Evolutionary conservation across 768 basidiomycete genomes (phyloP), one percentile per base, ranked within the genome.

Genomic region (Lentinula guzmanii): DNA sequence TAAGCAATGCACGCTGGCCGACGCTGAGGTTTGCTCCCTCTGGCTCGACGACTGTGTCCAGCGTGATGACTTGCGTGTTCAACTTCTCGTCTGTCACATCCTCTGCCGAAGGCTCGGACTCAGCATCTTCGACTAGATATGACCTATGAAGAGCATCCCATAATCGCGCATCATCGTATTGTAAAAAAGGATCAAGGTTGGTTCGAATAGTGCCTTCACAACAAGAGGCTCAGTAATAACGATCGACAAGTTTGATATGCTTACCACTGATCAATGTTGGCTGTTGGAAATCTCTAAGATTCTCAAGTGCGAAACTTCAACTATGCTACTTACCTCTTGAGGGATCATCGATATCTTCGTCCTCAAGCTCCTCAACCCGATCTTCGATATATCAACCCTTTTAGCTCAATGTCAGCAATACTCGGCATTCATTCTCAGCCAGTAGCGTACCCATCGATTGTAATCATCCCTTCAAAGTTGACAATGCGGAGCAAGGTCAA

Each of bases 121-220:
- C 43, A 79, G 63, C 62, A 52, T 67, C 72, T 37, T 70, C 71
- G 16, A 78, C 71, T 4, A 80, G 62, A 66, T 68, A 74, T 1
- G 89, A 84, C 41, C 88, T 79, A 18, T 82, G 82, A 21, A 92
- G 75, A 4, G 90, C 89, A 68, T 89, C 86, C 84, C 86, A 89
- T 3, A 92, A 70, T 8, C 77, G 73, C 5, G 86, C 85, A 65
- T 87, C 84, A 58, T 84, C 82, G 63, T 85, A 89, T 70, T 70
- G 77, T 68, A 70, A 83, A 74, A 79, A 93, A 65, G 86, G 75
- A 73, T 77, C 86, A 62, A 83, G 76, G 63, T 78, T 86, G 60
- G 76, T 86, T 69, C 82, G 70, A 64, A 90, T 74, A 67, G 80
- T 77, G 64, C 88, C 76, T 86, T 67, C 3, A 70, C 16, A 37